Evolutionary conservation across 2,329 filamentous ascomycete genomes (phyloP), one percentile per base, ranked within the genome.

Genomic region (Diplocarpon mali): DNA sequence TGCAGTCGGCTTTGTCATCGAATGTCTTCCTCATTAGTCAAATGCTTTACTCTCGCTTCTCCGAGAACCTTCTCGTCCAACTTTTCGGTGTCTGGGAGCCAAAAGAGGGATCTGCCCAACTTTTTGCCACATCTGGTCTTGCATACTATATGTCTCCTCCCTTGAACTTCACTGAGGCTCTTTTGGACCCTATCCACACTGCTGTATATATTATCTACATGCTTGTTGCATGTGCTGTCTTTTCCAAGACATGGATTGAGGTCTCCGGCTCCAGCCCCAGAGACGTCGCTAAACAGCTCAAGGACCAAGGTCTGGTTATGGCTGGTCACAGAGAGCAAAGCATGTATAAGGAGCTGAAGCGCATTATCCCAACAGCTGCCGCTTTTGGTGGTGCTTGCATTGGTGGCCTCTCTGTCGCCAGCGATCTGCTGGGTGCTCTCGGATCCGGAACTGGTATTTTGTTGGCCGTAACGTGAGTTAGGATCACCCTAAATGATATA

Each of bases 171-270:
- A 93, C 86, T 67, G 92, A 96, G 62, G 92, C 92, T 57, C 82
- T 98, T 41, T 75, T 95, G 53, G 93, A 98, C 69, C 92, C 92
- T 30, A 88, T 98, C 62, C 92, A 98, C 74, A 96, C 92, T 15
- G 81, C 83, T 48, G 77, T 95, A 63, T 98, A 98, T 72, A 87
- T 96, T 56, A 76, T 81, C 56, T 98, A 96, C 75, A 98, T 98
- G 89, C 82, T 98, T 47, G 84, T 87, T 60, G 93, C 93, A 56
- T 98, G 92, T 64, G 89, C 89, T 50, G 80, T 96, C 66, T 98
- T 98, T 78, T 95, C 89, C 69, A 98, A 98, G 85, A 98, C 93
- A 44, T 98, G 92, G 92, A 98, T 98, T 60, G 92, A 98, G 71
- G 92, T 98, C 55, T 96, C 92, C 32, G 93, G 92, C 62, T 95